These are phyloP conservation scores for Tephrocybe sp. DNA, from an alignment of 768 basidiomycete genomes.

Conservation along the genomic window DNA sequence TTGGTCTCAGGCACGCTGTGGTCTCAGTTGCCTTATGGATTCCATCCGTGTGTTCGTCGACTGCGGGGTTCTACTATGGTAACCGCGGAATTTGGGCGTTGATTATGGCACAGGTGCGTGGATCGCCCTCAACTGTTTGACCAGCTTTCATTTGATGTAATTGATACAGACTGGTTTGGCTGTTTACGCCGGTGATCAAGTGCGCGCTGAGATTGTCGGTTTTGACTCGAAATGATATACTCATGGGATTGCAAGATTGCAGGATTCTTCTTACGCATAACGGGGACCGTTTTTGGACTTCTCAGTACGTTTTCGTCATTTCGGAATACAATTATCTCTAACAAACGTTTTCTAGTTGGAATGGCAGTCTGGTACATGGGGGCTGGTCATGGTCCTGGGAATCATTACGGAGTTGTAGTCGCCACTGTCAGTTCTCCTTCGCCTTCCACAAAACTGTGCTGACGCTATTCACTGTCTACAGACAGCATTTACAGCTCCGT, in stretches of 20 bases:
- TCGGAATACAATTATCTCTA: neutral
- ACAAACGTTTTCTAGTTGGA: constrained; percentile 28
- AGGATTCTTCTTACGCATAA: constrained; percentile 32
- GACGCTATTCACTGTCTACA: constrained; percentile 11
- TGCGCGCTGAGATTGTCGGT: constrained; percentile 9
- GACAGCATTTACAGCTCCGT: constrained; percentile 35
- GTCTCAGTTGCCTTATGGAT: constrained; percentile 44
- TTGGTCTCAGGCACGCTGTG: constrained; percentile 37
- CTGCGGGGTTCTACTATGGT: constrained; percentile 42
- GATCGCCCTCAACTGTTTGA: too few relatives aligned
- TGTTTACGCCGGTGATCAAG: constrained; percentile 45
- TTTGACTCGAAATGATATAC: neutral
- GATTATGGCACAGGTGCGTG: constrained; percentile 44
- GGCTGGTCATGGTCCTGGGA: constrained; percentile 35
- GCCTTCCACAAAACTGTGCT: neutral
- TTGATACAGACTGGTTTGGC: constrained; percentile 32
- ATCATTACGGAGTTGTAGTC: constrained; percentile 41
- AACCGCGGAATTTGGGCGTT: constrained; percentile 46
- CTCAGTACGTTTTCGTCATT: constrained; percentile 24
- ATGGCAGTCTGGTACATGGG: constrained; percentile 47
- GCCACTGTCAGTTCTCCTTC: constrained; percentile 31
- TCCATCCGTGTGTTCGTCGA: constrained; percentile 35
- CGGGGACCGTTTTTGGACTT: constrained; percentile 34
- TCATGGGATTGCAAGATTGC: constrained; percentile 25
- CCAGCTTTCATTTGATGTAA: neutral